Evolutionary conservation across 192 early-diverging fungal genomes (phyloP), one percentile per base, ranked within the genome.

Genomic region (Mycoemilia scoparia): DNA sequence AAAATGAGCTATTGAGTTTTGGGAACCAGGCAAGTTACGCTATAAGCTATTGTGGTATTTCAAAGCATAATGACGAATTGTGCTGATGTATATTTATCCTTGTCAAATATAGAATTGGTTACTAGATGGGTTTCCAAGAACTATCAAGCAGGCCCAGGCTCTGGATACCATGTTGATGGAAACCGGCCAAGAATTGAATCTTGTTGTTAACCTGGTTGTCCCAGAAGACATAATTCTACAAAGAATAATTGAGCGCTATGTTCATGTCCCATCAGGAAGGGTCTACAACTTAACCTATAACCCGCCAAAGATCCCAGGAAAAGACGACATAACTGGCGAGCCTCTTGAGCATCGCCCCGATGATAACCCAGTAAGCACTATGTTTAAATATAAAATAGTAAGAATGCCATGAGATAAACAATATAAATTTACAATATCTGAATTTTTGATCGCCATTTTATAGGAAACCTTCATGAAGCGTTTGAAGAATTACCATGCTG

Each of bases 201-300:
- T 82, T 6, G 88, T 92, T 11, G 69, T 95, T 27, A 84, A 93
- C 46, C 56, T 97, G 35, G 73, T 78, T 39, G 92, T 97, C 13
- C 88, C 92, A 7, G 82, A 87, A 46, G 68, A 70, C 35, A 81
- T 85, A 8, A 91, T 93, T 30, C 47, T 97, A 36, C 64, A 83
- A 41, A 70, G 92, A 7, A 89, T 97, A 30, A 75, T 81, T 60
- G 87, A 87, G 64, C 77, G 92, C 20, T 96, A 85, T 76, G 81
- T 96, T 32, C 92, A 96, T 51, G 74, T 76, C 38, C 69, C 76
- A 11, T 77, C 79, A 24, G 92, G 92, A 3, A 70, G 92, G 3
- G 87, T 89, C 8, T 97, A 97, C 64, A 95, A 97, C 39, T 38
- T 84, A 40, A 68, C 63, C 4, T 97, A 89, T 56, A 97, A 95